Evolutionary conservation across 2,329 filamentous ascomycete species (phyloP), one percentile per base, ranked within the genome.

Genomic region (Ophiostoma novo-ulmi): DNA sequence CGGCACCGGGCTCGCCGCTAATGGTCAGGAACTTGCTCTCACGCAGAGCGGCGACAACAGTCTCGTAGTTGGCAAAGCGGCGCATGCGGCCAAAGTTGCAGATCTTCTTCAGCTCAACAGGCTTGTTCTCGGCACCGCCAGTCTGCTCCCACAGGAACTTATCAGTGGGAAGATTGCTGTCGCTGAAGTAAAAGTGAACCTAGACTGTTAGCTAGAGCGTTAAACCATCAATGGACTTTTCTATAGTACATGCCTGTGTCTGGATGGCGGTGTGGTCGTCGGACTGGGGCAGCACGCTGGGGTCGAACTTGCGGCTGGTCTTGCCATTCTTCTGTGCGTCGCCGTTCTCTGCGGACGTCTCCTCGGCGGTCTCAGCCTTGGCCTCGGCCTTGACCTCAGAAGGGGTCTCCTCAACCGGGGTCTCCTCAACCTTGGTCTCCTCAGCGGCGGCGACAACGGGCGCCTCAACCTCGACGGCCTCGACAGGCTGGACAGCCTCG

Each of bases 151-250:
- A 91, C 75, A 99, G 86, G 82, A 92, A 97, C 79, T 93, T 91
- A 81, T 99, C 96, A 77, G 88, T 89, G 69, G 91, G 90, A 52
- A 99, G 87, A 81, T 97, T 97, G 77, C 90, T 91, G 80, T 96
- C 91, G 77, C 91, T 91, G 81, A 97, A 97, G 85, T 97, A 97
- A 81, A 97, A 97, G 79, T 97, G 93, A 76, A 97, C 92, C 91
- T 96, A 75, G 3, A 39, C 69, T n/a, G 31, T 20, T n/a, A 61
- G 38, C 44, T 58, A 31, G 3, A 17, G 22, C 5, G 8, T 10
- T 26, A 26, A 14, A 14, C 52, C 8, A 44, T 58, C n/a, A 3
- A 58, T 26, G 4, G 8, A 22, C 22, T 10, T 26, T 13, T 26
- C 17, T 20, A 7, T 6, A 20, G 68, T 48, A 20, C 35, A 78